These are phyloP conservation scores for Sporothrix globosa DNA, from an alignment of 2,329 filamentous ascomycete genomes.

Conservation along the genomic window DNA sequence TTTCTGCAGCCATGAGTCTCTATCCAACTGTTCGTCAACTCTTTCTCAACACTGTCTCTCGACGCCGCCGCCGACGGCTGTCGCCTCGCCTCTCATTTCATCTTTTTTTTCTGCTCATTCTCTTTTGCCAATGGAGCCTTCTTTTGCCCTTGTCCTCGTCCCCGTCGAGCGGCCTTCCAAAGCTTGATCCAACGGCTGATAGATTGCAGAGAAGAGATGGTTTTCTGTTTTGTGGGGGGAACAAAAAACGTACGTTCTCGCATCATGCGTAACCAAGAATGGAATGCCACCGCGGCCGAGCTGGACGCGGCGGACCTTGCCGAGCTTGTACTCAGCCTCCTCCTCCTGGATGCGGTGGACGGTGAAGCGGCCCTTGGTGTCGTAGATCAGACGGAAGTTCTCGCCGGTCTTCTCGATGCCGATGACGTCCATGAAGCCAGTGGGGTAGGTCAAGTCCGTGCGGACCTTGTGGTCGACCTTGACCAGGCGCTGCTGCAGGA, in stretches of 20 bases:
- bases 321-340: constrained; percentile 99
- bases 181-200: constrained; percentile 99
- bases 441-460: constrained; percentile 96
- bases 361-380: constrained; percentile 99
- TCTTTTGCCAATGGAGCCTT: constrained; percentile 7
- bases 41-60: neutral
- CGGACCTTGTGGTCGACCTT: constrained; percentile 99
- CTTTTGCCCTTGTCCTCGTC: constrained; percentile 33
- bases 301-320: constrained; percentile 99
- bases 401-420: constrained; percentile 99
- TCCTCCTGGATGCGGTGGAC: constrained; percentile 98
- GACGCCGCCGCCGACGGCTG: constrained; percentile 9
- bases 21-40: constrained; percentile 25
- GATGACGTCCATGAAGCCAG: constrained; percentile 99
- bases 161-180: constrained; percentile 64
- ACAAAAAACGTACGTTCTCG: constrained; percentile 96
- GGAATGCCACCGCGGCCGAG: constrained; percentile 99
- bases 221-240: neutral
- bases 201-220: constrained; percentile 68
- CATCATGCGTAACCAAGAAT: constrained; percentile 99
- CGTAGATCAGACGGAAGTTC: constrained; percentile 99
- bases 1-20: neutral
- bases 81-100: neutral
- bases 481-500: constrained; percentile 99
- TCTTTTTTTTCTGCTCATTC: constrained; percentile 1